Evolutionary conservation across 2,329 filamentous ascomycete species (phyloP).

Genomic region (Xylariaceae sp.): DNA sequence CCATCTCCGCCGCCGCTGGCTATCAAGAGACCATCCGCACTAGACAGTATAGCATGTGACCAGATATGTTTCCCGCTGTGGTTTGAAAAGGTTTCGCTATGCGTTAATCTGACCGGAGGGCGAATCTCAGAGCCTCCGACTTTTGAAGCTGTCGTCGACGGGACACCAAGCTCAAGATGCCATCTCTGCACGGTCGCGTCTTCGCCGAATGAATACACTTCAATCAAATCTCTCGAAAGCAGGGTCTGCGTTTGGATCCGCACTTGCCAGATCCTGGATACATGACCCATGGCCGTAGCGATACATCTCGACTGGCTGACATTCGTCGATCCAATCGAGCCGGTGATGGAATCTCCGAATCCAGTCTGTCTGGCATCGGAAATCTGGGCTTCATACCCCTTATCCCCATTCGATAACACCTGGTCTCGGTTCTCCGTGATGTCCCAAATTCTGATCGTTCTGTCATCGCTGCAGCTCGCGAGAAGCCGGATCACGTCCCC

Average conservation of each 20-base stretch:
- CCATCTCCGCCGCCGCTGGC: conserved; percentile 85
- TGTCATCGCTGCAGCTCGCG: conserved; percentile 90
- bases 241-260: conserved; percentile 46
- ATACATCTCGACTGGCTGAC: conserved; percentile 41
- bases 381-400: conserved; percentile 24
- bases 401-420: conserved; percentile 28
- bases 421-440: conserved; percentile 50
- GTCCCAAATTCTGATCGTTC: conserved; percentile 85
- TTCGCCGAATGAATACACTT: conserved; percentile 75
- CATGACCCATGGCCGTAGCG: conserved; percentile 76
- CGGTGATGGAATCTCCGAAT: conserved; percentile 45
- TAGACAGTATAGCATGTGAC: conserved; percentile 51
- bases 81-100: conserved; percentile 52
- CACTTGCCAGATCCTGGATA: conserved; percentile 84
- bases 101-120: conserved; percentile 37
- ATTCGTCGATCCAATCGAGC: conserved; percentile 25
- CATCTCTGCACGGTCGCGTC: conserved; percentile 74
- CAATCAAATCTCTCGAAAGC: conserved; percentile 31
- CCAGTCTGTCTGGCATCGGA: conserved; percentile 52
- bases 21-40: conserved; percentile 38
- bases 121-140: neutral
- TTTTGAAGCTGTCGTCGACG: neutral
- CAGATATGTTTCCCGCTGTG: conserved; percentile 91
- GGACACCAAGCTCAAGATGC: conserved; percentile 44
- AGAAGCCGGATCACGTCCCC: conserved; percentile 55